A percentile compares a stretch with the other conserved stretches of the same genome.
Conservation (phyloP, 441 rosid species). For the Flueggea neowawraea region DNA sequence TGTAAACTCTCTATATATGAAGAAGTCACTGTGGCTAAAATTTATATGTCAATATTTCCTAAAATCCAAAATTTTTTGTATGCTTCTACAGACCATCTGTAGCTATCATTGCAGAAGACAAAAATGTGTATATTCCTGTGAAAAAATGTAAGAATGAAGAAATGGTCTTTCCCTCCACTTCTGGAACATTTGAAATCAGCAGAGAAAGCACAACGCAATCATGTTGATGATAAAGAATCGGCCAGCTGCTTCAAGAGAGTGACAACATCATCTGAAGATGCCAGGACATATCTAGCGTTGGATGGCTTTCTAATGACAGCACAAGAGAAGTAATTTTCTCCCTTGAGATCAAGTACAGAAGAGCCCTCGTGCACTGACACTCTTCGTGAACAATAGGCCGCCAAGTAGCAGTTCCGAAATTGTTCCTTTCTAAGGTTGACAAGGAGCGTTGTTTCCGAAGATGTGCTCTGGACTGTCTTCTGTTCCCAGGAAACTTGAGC, state of each 20-base stretch:
- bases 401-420: slow-evolving; percentile 28
- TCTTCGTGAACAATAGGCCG: slow-evolving; percentile 30
- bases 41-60: no score
- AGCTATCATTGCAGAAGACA: no score
- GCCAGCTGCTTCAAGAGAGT: slow-evolving; percentile 47
- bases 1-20: no score
- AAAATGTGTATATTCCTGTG: no score
- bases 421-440: slow-evolving; percentile 42
- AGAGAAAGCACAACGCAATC: neutral
- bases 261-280: slow-evolving; percentile 52
- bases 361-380: slow-evolving; percentile 40
- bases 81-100: no score
- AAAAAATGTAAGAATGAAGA: no score
- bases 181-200: no score
- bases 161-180: no score
- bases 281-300: slow-evolving; percentile 57
- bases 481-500: slow-evolving; percentile 25
- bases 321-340: slow-evolving; percentile 75
- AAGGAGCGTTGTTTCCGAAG: slow-evolving; percentile 47
- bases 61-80: no score
- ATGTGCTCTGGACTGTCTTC: slow-evolving; percentile 29
- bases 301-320: slow-evolving; percentile 61
- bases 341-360: slow-evolving; percentile 65
- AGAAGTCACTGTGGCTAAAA: no score
- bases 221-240: slow-evolving; percentile 1